A percentile compares a stretch with the other conserved stretches of the same genome.
Evolutionary conservation across 495 filamentous ascomycete species (phyloP).

Genomic region (Aspergillus leporis): DNA sequence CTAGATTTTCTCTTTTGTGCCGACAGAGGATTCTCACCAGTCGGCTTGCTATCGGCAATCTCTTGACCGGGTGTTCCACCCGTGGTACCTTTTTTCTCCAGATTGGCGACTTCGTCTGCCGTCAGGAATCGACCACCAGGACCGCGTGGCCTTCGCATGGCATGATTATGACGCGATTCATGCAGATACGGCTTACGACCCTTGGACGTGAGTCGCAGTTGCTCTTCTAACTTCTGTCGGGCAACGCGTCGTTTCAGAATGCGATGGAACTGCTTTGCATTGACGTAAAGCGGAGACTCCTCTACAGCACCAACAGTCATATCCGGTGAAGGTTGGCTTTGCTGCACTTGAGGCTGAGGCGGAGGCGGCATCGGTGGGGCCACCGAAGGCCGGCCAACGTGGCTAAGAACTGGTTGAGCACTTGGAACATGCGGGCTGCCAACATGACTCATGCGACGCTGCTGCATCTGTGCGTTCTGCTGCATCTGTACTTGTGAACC

Average conservation of each 20-base stretch:
- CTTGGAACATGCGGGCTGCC: constrained; percentile 48
- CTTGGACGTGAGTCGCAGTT: constrained; percentile 87
- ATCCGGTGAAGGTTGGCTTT: constrained; percentile 80
- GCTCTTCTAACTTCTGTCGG: constrained; percentile 89
- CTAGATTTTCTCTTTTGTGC: constrained; percentile 55
- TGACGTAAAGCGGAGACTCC: constrained; percentile 95
- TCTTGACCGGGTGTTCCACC: constrained; percentile 35
- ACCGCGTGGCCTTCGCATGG: constrained; percentile 92
- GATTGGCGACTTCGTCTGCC: constrained; percentile 92
- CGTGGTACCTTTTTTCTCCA: constrained; percentile 59
- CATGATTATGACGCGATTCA: constrained; percentile 98
- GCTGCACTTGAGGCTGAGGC: constrained; percentile 53
- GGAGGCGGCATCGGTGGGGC: constrained; percentile 50
- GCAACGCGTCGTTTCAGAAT: constrained; percentile 94
- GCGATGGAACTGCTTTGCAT: constrained; percentile 97
- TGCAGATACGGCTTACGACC: constrained; percentile 96
- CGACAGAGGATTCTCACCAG: constrained; percentile 26
- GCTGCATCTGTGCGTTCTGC: constrained; percentile 46
- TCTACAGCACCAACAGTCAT: constrained; percentile 74
- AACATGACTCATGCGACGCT: constrained; percentile 53
- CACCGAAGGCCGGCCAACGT: constrained; percentile 49
- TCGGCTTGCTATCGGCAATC: constrained; percentile 34
- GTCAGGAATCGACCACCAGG: constrained; percentile 97
- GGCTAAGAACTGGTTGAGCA: constrained; percentile 50
- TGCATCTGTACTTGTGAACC: constrained; percentile 50